Evolutionary conservation across 345 rosid genomes (phyloP).

Genomic region (Clausena lansium): DNA sequence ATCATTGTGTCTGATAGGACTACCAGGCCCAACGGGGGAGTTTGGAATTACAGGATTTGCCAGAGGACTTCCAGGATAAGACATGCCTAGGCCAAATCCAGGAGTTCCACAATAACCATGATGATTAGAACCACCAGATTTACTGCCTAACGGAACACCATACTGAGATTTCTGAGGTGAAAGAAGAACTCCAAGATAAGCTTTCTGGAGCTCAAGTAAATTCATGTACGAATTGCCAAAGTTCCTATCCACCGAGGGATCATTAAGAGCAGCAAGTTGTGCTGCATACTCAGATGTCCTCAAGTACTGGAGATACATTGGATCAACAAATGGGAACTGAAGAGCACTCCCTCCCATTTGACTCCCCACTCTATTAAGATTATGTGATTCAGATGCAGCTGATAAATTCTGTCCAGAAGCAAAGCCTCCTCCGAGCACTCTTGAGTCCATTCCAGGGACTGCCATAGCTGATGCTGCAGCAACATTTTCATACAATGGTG

Average conservation of each 20-base stretch:
- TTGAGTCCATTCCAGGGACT: conserved; percentile 59
- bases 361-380: conserved; percentile 40
- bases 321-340: conserved; percentile 55
- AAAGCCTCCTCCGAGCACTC: conserved; percentile 58
- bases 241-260: conserved; percentile 47
- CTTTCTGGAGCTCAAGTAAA: conserved; percentile 60
- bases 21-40: conserved; percentile 50
- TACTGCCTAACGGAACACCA: conserved; percentile 44
- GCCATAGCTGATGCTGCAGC: conserved; percentile 60
- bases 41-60: conserved; percentile 53
- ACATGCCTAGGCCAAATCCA: conserved; percentile 51
- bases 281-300: conserved; percentile 53
- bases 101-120: conserved; percentile 60
- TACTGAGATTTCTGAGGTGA: conserved; percentile 65
- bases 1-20: conserved; percentile 58
- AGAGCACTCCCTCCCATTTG: conserved; percentile 50
- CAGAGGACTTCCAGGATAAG: conserved; percentile 70
- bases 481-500: conserved; percentile 71
- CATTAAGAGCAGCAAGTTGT: conserved; percentile 49
- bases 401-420: conserved; percentile 46
- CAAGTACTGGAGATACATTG: conserved; percentile 61
- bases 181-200: conserved; percentile 49
- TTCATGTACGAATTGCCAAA: conserved; percentile 59
- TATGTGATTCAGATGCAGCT: conserved; percentile 42
- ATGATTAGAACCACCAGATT: conserved; percentile 51